Evolutionary conservation across 257 asterid species (phyloP), one percentile per base, ranked within the genome.

Genomic region (Linderniella brevidens): DNA sequence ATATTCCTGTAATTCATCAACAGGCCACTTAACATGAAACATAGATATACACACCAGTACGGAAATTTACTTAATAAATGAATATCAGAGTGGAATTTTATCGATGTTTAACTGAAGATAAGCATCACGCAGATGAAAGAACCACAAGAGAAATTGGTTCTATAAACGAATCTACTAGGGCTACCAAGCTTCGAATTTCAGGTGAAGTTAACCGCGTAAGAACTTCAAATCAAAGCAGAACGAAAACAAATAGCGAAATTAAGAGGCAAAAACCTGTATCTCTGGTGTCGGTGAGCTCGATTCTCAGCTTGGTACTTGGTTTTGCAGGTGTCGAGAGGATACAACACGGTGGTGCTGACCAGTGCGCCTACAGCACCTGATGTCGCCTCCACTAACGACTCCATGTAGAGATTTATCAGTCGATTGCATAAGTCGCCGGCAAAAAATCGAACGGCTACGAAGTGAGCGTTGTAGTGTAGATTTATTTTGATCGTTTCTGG

Each of bases 251-350:
- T 19, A 6, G 29, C 48, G 53, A 41, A 35, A 18, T 36, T 9
- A 17, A 37, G 10, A 10, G 37, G 0, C 43, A 11, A 35, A 25
- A 4, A 86, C 95, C 95, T 79, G 73, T 87, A 87, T 73, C 62
- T 87, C 48, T 68, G 76, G 37, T 63, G 78, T 57, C 68, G 74
- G 15, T 68, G 95, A 64, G 72, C 65, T 57, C 76, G 82, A 68
- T 80, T 74, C 43, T 87, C 97, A 61, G 97, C 95, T 72, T 87
- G 97, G 46, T 75, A 87, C 64, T 82, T 87, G n/a, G 81, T 73
- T 68, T 87, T 87, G 78, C 94, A 82, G 55, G 97, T 87, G 41
- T 87, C 97, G 8, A 87, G 70, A 16, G 97, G 97, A 59, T 87
- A 87, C 67, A 87, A 44, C 46, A 87, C 50, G 57, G 97, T 77